These are phyloP conservation scores for Fusarium continuum DNA, from an alignment of 2,329 filamentous ascomycete species.

Conservation along the genomic window DNA sequence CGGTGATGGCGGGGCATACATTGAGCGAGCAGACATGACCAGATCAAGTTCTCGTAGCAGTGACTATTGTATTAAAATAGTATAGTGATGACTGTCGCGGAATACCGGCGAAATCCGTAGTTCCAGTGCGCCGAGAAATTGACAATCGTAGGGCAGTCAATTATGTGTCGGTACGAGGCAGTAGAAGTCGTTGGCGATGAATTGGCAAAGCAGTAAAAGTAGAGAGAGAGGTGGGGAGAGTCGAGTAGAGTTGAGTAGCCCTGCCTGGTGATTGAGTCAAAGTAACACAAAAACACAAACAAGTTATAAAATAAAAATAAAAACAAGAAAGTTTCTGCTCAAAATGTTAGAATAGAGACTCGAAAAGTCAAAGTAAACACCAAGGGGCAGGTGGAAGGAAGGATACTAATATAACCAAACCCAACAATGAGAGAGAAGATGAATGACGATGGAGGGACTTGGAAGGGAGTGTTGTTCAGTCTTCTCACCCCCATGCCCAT, in stretches of 20 bases:
- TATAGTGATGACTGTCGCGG: neutral
- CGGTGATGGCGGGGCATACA: neutral
- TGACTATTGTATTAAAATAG: neutral
- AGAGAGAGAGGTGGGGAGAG: neutral
- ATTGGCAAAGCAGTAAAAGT: neutral
- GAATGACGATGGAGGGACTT: slow-evolving; percentile 36
- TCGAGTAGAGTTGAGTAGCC: neutral
- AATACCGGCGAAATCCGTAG: neutral
- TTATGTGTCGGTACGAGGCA: neutral
- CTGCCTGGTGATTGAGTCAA: neutral
- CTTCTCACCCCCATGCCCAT: slow-evolving; percentile 19
- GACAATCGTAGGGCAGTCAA: neutral
- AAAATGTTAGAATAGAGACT: neutral
- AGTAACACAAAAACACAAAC: neutral
- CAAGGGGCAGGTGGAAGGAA: slow-evolving; percentile 25
- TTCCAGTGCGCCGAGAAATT: neutral
- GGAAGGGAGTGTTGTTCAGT: slow-evolving; percentile 31
- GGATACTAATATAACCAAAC: slow-evolving; percentile 37
- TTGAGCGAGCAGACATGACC: slow-evolving; percentile 14
- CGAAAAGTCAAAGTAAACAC: neutral
- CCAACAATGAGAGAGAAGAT: slow-evolving; percentile 25
- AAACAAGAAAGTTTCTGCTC: neutral
- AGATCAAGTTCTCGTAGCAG: neutral
- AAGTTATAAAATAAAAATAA: neutral
- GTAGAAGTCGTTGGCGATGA: neutral